A percentile compares a stretch with the other conserved stretches of the same genome.
These are phyloP conservation scores for Musa acuminata DNA, from an alignment of 176 grass and related monocot genomes.

Conservation along the genomic window DNA sequence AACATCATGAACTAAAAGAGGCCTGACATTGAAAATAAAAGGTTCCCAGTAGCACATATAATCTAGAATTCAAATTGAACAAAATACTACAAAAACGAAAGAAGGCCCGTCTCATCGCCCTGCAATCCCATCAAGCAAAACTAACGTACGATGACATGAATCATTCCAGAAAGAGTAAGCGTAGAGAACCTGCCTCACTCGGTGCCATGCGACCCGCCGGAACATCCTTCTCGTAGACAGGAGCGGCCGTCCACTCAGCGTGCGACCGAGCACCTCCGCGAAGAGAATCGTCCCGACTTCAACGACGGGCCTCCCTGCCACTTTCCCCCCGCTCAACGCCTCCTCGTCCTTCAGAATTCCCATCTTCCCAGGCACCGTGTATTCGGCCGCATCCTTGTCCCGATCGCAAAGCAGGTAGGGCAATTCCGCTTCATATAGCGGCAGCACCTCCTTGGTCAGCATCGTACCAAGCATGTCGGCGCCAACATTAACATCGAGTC, in stretches of 20 bases:
- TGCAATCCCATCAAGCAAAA: neutral
- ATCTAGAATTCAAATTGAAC: neutral
- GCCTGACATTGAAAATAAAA: neutral
- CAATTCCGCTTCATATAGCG: slow-evolving; percentile 49
- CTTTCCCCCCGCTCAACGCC: slow-evolving; percentile 26
- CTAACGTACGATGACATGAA: neutral
- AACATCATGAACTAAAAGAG: neutral
- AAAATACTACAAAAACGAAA: neutral
- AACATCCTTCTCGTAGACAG: slow-evolving; percentile 69
- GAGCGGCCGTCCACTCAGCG: slow-evolving; percentile 68
- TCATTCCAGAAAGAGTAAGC: slow-evolving; percentile 6
- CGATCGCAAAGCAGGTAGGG: slow-evolving; percentile 36
- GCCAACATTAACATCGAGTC: slow-evolving; percentile 72
- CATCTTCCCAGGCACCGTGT: slow-evolving; percentile 30
- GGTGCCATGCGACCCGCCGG: slow-evolving; percentile 67
- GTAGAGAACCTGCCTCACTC: slow-evolving; percentile 66
- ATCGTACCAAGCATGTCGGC: slow-evolving; percentile 73
- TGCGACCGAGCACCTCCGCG: slow-evolving; percentile 63
- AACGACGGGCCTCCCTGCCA: slow-evolving; percentile 35
- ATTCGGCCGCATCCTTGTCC: slow-evolving; percentile 8
- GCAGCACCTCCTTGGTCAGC: slow-evolving; percentile 78
- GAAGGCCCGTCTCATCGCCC: neutral
- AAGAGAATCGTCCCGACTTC: slow-evolving; percentile 66
- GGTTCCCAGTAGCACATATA: neutral
- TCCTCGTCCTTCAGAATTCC: slow-evolving; percentile 46